phyloP scores from a whole-genome alignment of 805 yeast species.

The Kazachstania martiniae region DNA sequence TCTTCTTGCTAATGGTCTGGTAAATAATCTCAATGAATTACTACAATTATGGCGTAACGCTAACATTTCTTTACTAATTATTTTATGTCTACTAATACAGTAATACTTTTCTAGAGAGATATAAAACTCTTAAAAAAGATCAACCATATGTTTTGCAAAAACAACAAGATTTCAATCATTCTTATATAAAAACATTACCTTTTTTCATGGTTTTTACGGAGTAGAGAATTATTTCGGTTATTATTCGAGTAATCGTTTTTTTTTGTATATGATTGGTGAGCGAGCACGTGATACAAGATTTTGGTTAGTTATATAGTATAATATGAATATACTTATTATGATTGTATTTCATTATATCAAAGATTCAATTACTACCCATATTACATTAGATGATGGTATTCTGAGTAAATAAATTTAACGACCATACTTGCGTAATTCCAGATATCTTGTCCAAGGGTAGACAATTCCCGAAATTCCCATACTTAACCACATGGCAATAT shows the following conservation, averaged over 20 bases:
- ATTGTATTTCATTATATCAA: too few relatives aligned
- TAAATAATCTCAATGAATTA: neutral
- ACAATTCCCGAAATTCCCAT: slow-evolving; percentile 57
- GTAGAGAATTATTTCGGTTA: slow-evolving; percentile 1
- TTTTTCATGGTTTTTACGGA: neutral
- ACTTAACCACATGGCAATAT: slow-evolving; percentile 70
- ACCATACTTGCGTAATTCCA: slow-evolving; percentile 50
- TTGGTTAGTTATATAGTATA: too few relatives aligned
- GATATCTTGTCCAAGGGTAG: slow-evolving; percentile 56
- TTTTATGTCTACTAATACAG: too few relatives aligned
- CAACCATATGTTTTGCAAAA: too few relatives aligned
- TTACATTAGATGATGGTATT: neutral
- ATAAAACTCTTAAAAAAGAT: too few relatives aligned
- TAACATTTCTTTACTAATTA: neutral
- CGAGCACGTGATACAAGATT: slow-evolving; percentile 4
- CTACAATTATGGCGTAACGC: neutral
- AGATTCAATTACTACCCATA: slow-evolving; percentile 3
- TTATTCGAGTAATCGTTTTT: neutral
- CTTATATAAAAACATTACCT: too few relatives aligned
- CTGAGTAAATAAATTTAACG: slow-evolving; percentile 19
- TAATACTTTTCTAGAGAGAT: too few relatives aligned
- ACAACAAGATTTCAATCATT: too few relatives aligned
- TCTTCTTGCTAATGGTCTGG: slow-evolving; percentile 25
- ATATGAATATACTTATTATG: too few relatives aligned
- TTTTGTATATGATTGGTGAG: slow-evolving; percentile 2